A percentile compares a stretch with the other conserved stretches of the same genome.
Conservation (phyloP, 2,329 filamentous ascomycete species). For the Fusarium sp. region DNA sequence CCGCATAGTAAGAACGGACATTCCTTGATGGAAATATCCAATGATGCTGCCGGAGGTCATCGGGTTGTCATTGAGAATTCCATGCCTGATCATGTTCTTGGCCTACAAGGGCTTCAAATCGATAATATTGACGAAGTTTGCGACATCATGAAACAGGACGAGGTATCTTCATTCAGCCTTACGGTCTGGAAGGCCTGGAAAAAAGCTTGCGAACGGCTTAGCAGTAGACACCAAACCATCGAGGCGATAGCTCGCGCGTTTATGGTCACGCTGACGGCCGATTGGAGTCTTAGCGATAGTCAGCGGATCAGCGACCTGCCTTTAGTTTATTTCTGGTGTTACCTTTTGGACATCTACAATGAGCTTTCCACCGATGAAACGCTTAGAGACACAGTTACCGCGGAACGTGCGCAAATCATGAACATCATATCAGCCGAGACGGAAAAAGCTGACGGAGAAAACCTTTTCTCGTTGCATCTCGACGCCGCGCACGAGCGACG, state of each 20-base stretch:
- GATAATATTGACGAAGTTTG: background rate
- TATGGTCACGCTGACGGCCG: background rate
- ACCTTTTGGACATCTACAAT: background rate
- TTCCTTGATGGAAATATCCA: background rate
- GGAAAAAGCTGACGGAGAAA: accelerated
- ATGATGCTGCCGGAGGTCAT: background rate
- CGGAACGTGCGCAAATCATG: background rate
- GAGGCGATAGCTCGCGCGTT: background rate
- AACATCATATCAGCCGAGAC: accelerated
- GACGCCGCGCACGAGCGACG: background rate
- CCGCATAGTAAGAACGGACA: background rate
- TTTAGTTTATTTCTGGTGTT: background rate
- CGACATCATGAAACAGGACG: accelerated
- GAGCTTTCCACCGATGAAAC: background rate
- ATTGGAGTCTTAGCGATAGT: background rate
- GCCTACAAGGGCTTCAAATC: background rate
- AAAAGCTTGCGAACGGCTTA: accelerated
- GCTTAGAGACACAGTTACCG: accelerated
- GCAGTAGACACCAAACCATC: background rate
- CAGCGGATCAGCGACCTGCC: background rate
- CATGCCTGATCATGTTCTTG: background rate
- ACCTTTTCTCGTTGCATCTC: background rate
- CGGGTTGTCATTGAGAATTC: accelerated
- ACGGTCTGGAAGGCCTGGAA: background rate
- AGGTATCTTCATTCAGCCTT: background rate